Evolutionary conservation across 176 grass and related monocot genomes (phyloP), one percentile per base, ranked within the genome.

Genomic region (Hordeum vulgare): DNA sequence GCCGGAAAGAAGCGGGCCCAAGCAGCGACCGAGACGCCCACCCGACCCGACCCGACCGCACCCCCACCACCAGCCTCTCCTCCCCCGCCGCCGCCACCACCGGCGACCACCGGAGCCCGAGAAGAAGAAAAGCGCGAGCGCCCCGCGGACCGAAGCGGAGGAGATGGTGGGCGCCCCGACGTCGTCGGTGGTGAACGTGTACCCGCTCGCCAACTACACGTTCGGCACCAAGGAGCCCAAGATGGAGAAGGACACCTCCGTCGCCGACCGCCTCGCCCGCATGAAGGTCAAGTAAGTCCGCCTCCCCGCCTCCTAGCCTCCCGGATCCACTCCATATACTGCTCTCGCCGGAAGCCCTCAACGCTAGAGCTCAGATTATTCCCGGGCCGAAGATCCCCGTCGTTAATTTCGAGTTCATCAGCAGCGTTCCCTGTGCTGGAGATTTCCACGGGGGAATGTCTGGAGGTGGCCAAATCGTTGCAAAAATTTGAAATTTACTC

Each of bases 171-270:
- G 9, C 80, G 71, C 42, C 4, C 76, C 79, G 21, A 80, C 84
- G 23, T 89, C 92, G 53, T 80, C 90, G 84, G 82, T 87, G 76
- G 92, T 94, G 76, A 97, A 93, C 65, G 88, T 91, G 33, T 97
- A 97, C 95, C 95, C 92, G 40, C 95, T 97, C 58, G 89, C 95
- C 33, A 97, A 94, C 90, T 97, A 97, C 90, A 97, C 95, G 45
- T 97, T 97, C 88, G 95, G 95, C 40, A 97, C 95, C 75, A 97
- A 97, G 92, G 95, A 97, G 90, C 90, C 95, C 57, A 97, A 97
- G 84, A 93, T 97, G 92, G 95, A 97, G 95, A 97, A 97, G 88
- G 95, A 97, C 81, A 97, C 95, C 79, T 97, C 95, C 86, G 95
- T 97, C 86, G 92, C 95, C 76, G 95, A 97, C 77, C 95, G 95